Conservation (phyloP, 1,284 basidiomycete species). For the Cutaneotrichosporon cyanovorans region DNA sequence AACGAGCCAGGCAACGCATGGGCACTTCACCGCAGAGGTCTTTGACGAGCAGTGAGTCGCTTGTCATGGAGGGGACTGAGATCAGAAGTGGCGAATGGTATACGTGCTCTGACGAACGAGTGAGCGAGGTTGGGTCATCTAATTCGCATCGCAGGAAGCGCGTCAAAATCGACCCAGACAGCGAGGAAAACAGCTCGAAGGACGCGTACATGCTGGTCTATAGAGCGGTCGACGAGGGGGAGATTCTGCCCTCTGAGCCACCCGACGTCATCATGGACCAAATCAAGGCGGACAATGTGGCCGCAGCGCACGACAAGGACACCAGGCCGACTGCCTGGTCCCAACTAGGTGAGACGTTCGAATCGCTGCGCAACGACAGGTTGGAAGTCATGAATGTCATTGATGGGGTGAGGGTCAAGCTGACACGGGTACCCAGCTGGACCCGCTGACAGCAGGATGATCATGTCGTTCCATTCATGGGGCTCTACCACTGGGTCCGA, state of each 20-base stretch:
- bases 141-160: slow-evolving; percentile 19
- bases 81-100: slow-evolving; percentile 69
- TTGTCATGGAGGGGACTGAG: background rate
- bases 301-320: background rate
- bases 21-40: slow-evolving; percentile 85
- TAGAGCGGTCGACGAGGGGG: slow-evolving; percentile 46
- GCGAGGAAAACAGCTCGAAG: slow-evolving; percentile 51
- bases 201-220: slow-evolving; percentile 93
- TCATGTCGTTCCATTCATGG: slow-evolving; percentile 23
- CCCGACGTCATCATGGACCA: slow-evolving; percentile 53
- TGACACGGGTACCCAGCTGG: too few relatives aligned
- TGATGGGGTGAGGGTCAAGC: slow-evolving; percentile 20
- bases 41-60: slow-evolving; percentile 61
- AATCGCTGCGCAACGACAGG: slow-evolving; percentile 18
- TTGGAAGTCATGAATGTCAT: slow-evolving; percentile 19
- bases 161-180: slow-evolving; percentile 12
- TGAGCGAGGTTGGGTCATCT: slow-evolving; percentile 21
- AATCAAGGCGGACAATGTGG: slow-evolving; percentile 54
- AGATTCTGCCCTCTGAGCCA: slow-evolving; percentile 39
- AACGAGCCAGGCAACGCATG: slow-evolving; percentile 68
- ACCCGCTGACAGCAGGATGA: slow-evolving; percentile 24
- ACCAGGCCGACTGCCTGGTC: too few relatives aligned
- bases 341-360: too few relatives aligned
- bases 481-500: slow-evolving; percentile 24
- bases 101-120: slow-evolving; percentile 72